Base-by-base conservation (phyloP, 2,329 filamentous ascomycete species). In the Aspergillus brunneoviolaceus region DNA sequence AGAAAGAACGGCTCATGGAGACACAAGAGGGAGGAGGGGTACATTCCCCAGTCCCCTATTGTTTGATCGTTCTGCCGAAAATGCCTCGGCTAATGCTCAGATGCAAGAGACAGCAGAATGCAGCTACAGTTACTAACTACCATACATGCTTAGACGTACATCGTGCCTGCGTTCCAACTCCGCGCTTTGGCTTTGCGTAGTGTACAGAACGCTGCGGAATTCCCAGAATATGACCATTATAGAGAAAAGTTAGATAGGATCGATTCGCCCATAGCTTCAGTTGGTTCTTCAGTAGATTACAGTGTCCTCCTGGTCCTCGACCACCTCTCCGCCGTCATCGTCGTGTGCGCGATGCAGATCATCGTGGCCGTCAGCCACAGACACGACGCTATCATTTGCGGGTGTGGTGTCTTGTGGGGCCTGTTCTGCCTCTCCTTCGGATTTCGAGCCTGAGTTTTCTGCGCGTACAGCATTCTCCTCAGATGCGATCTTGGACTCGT, bases 261-360 rank as follows among this genome's bases (percentile, higher is more conserved):
- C n/a, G 19, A 55, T 27, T 49, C 19, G 39, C 33, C 33, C 49
- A 49, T 10, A 55, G 27, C 55, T 45, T n/a, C 42, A 45, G 31
- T 11, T 50, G 5, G 21, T 49, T 31, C 4, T 23, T 64, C 69
- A 96, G 79, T 96, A 96, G 61, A 96, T 94, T 56, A 96, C 91
- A 68, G 89, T 92, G 70, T 96, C 92, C 79, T 97, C 92, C 61
- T 92, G 91, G 57, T 89, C 90, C 74, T 95, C 87, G 65, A 96
- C 83, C 59, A 94, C 88, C 70, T 93, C 90, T 56, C 87, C 89
- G 54, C 85, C 83, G 63, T 92, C 87, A 69, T 93, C 89, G 61
- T 89, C 83, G 67, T 84, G 72, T 60, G 81, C 69, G 70, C 77
- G 78, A 69, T 76, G 72, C 63, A 70, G 66, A 63, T 76, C 74